Evolutionary conservation across 2,329 filamentous ascomycete species (phyloP), one percentile per base, ranked within the genome.

Genomic region (Pseudodiploospora longispora): DNA sequence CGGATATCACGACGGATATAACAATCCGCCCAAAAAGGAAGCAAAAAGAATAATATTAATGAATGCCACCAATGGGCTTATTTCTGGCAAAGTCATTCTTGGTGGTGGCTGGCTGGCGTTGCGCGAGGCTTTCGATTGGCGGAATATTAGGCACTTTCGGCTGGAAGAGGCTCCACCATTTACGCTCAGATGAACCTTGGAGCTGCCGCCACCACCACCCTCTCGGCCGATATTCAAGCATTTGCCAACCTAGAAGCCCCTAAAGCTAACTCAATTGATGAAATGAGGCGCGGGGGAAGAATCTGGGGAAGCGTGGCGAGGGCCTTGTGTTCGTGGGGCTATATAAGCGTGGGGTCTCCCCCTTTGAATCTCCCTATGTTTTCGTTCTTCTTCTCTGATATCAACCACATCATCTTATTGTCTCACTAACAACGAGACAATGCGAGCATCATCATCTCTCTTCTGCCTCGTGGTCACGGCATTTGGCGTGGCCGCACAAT

Each of bases 41-140:
- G 7, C 32, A 34, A 44, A 30, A n/a, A 28, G 12, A 7, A 10
- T 19, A 34, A 31, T 43, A 40, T 43, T 44, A 8, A 32, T 27
- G 12, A 38, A 43, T 43, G 41, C 37, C 30, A 43, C 36, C 38
- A 44, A 44, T 44, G 42, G 36, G 19, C 19, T 19, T 32, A 41
- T 36, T 5, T 33, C 32, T 34, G 8, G 8, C 32, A 9, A 34
- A 34, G 9, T 8, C n/a, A 34, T 9, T 34, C n/a, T 34, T 9
- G 32, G 9, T n/a, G 32, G 8, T 34, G 32, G 32, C 32, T 30
- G 38, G n/a, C 5, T 30, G 43, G 36, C 32, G n/a, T 30, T 10
- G 34, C 29, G 33, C 28, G 10, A 29, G 19, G 19, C 19, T 19
- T 19, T 19, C 39, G 44, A 46, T 46, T 46, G 44, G 44, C 43